Evolutionary conservation across 2,329 filamentous ascomycete species (phyloP), one percentile per base, ranked within the genome.

Genomic region (Xylaria digitata): DNA sequence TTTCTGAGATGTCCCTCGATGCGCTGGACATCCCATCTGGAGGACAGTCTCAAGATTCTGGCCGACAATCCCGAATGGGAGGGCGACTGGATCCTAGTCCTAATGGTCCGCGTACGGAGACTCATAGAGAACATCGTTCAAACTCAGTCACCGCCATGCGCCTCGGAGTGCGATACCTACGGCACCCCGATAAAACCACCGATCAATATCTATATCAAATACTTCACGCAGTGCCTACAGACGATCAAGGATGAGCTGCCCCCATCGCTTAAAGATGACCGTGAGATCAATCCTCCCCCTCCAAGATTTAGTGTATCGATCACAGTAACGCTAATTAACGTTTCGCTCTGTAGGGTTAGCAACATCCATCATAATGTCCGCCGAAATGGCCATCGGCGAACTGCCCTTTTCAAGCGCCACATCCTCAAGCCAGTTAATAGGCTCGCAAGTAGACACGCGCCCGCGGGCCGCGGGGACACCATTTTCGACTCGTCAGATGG

Each of bases 1-100:
- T 74, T 77, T 46, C 48, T 77, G 32, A 70, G 67, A 54, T 70
- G 66, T n/a, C 68, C 75, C 30, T 65, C 70, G 5, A 74, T 90
- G 55, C 80, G 79, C 2, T 91, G 88, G 88, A 88, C 83, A 0
- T 70, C 83, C 1, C 83, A 88, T 58, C 83, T 90, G 80, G 86
- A 89, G 34, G 86, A 89, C 42, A 86, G 83, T 42, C 77, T 90
- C 0, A 75, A 80, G 4, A 69, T 80, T 1, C 76, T 90, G 0
- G 77, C 80, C 4, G 77, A 81, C 17, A 76, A 80, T 1, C 80
- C 80, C 7, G 84, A 88, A 62, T 79, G 79, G 26, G 77, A 81
- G 0, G 80, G 81, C 1, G 88, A 90, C 72, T 78, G 80, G 32
- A 70, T 86, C 1, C 78, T 90, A 2, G 80, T 82, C 6, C 52